phyloP scores from a whole-genome alignment of 2,329 filamentous ascomycete species.

The Pseudogymnoascus sp. region DNA sequence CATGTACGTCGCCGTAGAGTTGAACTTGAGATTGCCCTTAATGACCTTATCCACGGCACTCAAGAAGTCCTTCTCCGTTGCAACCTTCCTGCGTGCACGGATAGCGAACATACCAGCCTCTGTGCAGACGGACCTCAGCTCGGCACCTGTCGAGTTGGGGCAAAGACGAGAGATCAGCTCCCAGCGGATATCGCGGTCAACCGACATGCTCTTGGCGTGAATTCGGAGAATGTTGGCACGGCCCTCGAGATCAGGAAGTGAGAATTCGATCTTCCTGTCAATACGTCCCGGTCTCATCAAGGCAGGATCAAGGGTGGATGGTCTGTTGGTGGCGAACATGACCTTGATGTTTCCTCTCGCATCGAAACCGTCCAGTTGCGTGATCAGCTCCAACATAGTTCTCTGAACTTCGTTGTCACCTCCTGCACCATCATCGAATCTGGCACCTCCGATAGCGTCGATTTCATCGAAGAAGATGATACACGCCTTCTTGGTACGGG shows the following conservation, averaged over 20 bases:
- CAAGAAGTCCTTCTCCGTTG: slow-evolving; percentile 97
- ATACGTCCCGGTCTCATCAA: slow-evolving; percentile 96
- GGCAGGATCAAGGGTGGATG: slow-evolving; percentile 90
- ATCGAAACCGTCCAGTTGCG: slow-evolving; percentile 93
- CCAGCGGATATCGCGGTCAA: slow-evolving; percentile 97
- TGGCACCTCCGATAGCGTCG: slow-evolving; percentile 88
- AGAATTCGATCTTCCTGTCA: slow-evolving; percentile 98
- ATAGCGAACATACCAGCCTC: slow-evolving; percentile 99
- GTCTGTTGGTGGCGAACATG: slow-evolving; percentile 98
- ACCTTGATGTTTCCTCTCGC: slow-evolving; percentile 97
- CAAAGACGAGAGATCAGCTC: slow-evolving; percentile 95
- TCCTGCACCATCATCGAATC: slow-evolving; percentile 92
- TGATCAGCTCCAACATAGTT: slow-evolving; percentile 97
- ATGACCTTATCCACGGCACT: slow-evolving; percentile 99
- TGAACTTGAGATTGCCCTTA: slow-evolving; percentile 98
- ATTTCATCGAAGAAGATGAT: slow-evolving; percentile 99
- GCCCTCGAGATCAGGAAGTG: slow-evolving; percentile 90
- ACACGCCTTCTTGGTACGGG: slow-evolving; percentile 96
- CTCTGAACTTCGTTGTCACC: slow-evolving; percentile 97
- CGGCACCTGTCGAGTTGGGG: slow-evolving; percentile 93
- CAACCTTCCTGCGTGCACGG: slow-evolving; percentile 87
- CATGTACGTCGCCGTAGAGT: slow-evolving; percentile 95
- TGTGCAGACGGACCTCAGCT: slow-evolving; percentile 91
- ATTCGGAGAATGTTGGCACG: slow-evolving; percentile 96
- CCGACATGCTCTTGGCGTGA: slow-evolving; percentile 99